Evolutionary conservation across 176 grass and related monocot species (phyloP).

Genomic region (Triticum turgidum): DNA sequence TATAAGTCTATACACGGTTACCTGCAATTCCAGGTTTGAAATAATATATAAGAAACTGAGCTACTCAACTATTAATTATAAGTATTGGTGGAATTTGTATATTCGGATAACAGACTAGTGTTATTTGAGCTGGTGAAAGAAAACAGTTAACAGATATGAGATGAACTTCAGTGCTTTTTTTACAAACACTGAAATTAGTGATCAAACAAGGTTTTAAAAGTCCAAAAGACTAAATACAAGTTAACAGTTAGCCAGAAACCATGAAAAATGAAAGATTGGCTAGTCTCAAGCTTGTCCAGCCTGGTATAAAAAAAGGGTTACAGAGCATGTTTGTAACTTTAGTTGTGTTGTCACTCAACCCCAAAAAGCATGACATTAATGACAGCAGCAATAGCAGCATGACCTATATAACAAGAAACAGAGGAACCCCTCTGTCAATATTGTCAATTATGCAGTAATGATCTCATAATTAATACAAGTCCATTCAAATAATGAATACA

Average conservation of each 20-base stretch:
- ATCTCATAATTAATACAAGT: not conserved
- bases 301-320: not conserved
- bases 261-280: constrained; percentile 1
- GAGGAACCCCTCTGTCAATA: not conserved
- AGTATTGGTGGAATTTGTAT: not conserved
- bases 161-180: not conserved
- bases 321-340: not conserved
- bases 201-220: constrained; percentile 15
- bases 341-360: not conserved
- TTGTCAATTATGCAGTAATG: not conserved
- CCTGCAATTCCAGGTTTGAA: constrained; percentile 52
- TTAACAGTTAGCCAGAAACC: not conserved
- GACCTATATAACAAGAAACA: not conserved
- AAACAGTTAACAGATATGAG: not conserved
- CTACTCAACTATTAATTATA: not conserved
- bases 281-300: constrained; percentile 2
- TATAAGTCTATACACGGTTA: constrained; percentile 97
- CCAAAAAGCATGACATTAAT: not conserved
- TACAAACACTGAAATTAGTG: not conserved
- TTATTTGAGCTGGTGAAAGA: not conserved
- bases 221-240: not conserved
- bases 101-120: not conserved
- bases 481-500: not conserved
- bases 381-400: not conserved
- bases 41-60: constrained; percentile 32